Base-by-base conservation (phyloP, 306 rosid genomes). In the Acacia melanoxylon region DNA sequence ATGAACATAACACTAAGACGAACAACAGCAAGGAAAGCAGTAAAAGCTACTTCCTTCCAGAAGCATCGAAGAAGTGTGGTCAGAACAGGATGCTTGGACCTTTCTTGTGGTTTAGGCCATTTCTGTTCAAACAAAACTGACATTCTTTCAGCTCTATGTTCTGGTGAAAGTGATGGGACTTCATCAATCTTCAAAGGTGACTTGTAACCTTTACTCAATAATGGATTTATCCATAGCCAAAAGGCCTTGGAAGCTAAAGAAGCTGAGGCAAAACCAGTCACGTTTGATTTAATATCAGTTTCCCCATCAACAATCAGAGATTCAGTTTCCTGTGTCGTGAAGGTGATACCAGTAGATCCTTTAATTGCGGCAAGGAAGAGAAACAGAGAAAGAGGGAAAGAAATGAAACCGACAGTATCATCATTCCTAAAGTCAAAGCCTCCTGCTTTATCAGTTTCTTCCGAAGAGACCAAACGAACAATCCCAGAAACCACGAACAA, bases 211-310 rank as follows among this genome's bases (percentile, higher is more conserved):
- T 91, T 89, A 24, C 85, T 88, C 79, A 95, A 84, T 81, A 95
- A 82, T 27, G 99, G 99, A 80, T 95, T 95, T 86, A 95, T 83
- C 99, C 99, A 95, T 74, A 91, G 46, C 99, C 97, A 93, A 69
- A 93, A 91, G 37, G 95, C 90, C 81, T 85, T 95, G 12, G 97
- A 92, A 17, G 88, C 42, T 2, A 80, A 15, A 51, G 98, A 91
- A 83, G 98, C 99, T 7, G 99, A 91, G 73, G 99, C 96, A 86
- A 88, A 95, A 12, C 81, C 92, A 77, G 91, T 87, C 80, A 88
- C 90, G 29, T 85, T 87, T 33, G 88, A 72, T 77, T 90, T 85
- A 61, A 76, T 41, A 22, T 79, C 80, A 3, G 58, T 44, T 63
- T 87, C 94, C 1, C 6, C 90, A 68, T 75, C 86, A 62, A 51